Percentiles rank a stretch among this genome's conserved stretches.
These are phyloP conservation scores for Chalara sp. DNA, from an alignment of 2,329 filamentous ascomycete species.

Conservation along the genomic window DNA sequence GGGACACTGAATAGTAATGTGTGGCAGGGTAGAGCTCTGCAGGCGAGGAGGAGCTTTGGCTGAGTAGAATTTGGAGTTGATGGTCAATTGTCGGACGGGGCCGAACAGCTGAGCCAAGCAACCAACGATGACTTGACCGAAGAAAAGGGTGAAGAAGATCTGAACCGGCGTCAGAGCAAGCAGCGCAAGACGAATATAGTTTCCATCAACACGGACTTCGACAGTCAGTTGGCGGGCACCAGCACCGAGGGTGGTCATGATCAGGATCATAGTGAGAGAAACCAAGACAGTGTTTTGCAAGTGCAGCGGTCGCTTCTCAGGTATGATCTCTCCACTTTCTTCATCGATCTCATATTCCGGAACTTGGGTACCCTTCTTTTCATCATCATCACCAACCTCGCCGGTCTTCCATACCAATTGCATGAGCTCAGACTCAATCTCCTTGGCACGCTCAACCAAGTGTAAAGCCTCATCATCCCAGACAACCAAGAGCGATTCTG, in stretches of 20 bases:
- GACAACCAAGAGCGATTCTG: slow-evolving; percentile 64
- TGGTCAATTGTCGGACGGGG: slow-evolving; percentile 63
- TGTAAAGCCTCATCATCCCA: slow-evolving; percentile 78
- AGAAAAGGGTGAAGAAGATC: slow-evolving; percentile 77
- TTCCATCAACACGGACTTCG: slow-evolving; percentile 58
- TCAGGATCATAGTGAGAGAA: slow-evolving; percentile 56
- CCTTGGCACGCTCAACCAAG: slow-evolving; percentile 60
- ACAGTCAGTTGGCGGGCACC: slow-evolving; percentile 64
- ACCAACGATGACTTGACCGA: slow-evolving; percentile 70
- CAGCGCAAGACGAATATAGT: slow-evolving; percentile 57
- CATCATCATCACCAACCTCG: slow-evolving; percentile 46
- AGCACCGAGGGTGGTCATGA: slow-evolving; percentile 60
- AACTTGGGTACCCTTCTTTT: slow-evolving; percentile 42
- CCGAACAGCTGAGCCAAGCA: slow-evolving; percentile 71
- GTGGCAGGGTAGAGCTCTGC: slow-evolving; percentile 51
- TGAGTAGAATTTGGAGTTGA: slow-evolving; percentile 79
- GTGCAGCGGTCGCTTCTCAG: slow-evolving; percentile 60
- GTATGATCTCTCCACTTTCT: slow-evolving; percentile 61
- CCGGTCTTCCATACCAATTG: slow-evolving; percentile 65
- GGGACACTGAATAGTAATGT: slow-evolving; percentile 78
- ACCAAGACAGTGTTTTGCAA: slow-evolving; percentile 66
- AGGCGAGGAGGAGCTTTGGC: slow-evolving; percentile 61
- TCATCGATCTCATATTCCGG: slow-evolving; percentile 57
- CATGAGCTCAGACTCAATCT: slow-evolving; percentile 72
- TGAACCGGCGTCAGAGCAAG: slow-evolving; percentile 62